A percentile compares a stretch with the other conserved stretches of the same genome.
These are phyloP conservation scores for Yamadazyma membranifaciens DNA, from an alignment of 1,139 yeast species.

Conservation along the genomic window DNA sequence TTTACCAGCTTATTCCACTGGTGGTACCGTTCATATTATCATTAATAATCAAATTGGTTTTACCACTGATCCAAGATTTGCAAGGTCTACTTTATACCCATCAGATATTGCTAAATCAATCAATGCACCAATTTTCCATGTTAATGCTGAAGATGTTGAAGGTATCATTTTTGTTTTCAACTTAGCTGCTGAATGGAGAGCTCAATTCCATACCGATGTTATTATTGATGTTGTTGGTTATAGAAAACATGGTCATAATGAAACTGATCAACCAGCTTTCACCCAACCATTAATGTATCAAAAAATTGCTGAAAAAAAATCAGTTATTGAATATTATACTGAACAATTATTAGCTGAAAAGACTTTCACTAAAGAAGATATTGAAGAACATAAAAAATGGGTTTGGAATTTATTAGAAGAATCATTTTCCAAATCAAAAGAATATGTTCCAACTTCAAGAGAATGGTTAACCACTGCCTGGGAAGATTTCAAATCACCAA, in stretches of 20 bases:
- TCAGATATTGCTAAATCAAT: conserved; percentile 95
- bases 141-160: conserved; percentile 97
- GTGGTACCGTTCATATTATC: conserved; percentile 96
- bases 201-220: conserved; percentile 92
- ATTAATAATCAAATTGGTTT: conserved; percentile 98
- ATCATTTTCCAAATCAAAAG: conserved; percentile 82
- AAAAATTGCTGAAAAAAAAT: conserved; percentile 82
- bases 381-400: conserved; percentile 96
- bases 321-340: conserved; percentile 83
- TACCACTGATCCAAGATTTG: conserved; percentile 97
- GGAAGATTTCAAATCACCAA: conserved; percentile 98
- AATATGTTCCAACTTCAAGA: conserved; percentile 86
- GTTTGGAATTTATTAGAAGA: conserved; percentile 95
- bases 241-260: conserved; percentile 98
- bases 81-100: conserved; percentile 97
- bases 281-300: conserved; percentile 98
- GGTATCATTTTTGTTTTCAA: conserved; percentile 88
- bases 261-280: conserved; percentile 98
- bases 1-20: conserved; percentile 94
- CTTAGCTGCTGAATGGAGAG: conserved; percentile 98
- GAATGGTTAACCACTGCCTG: conserved; percentile 99
- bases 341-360: conserved; percentile 81
- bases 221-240: conserved; percentile 97
- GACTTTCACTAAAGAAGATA: conserved; percentile 83
- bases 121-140: conserved; percentile 99